Evolutionary conservation across 768 basidiomycete genomes (phyloP).

Genomic region (Imleria badia): DNA sequence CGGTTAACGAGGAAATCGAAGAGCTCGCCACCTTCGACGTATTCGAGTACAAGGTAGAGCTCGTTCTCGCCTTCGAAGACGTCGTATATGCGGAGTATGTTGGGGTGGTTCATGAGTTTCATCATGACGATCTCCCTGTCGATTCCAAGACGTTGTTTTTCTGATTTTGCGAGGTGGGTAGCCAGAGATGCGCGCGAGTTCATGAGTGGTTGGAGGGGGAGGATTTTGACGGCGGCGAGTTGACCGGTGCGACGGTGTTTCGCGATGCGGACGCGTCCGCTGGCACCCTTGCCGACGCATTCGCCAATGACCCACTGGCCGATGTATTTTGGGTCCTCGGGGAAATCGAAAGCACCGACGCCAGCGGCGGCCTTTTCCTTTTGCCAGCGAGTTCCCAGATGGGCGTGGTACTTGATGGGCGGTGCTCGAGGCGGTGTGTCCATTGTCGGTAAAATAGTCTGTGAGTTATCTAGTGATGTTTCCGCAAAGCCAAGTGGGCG

Average conservation of each 20-base stretch:
- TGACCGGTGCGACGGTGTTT: conserved; percentile 82
- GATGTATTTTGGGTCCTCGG: conserved; percentile 81
- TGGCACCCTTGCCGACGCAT: conserved; percentile 92
- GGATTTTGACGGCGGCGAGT: conserved; percentile 94
- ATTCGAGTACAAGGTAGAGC: conserved; percentile 91
- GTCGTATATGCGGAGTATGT: conserved; percentile 93
- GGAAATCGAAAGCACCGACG: conserved; percentile 70
- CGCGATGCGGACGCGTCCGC: conserved; percentile 93
- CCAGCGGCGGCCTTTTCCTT: conserved; percentile 85
- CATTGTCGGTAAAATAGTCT: conserved; percentile 28
- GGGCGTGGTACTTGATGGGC: conserved; percentile 68
- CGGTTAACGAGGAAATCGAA: conserved; percentile 95
- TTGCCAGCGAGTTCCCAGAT: conserved; percentile 80
- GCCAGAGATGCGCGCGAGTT: conserved; percentile 68
- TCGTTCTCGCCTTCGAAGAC: conserved; percentile 92
- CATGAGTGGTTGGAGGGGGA: conserved; percentile 78
- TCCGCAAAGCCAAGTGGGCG: not conserved
- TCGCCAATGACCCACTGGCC: conserved; percentile 94
- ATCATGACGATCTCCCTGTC: conserved; percentile 98
- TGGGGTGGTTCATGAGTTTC: conserved; percentile 99
- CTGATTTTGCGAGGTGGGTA: conserved; percentile 66
- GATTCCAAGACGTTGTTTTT: conserved; percentile 82
- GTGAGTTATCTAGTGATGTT: conserved; percentile 17
- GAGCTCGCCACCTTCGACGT: conserved; percentile 93
- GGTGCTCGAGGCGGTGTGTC: conserved; percentile 68